These are phyloP conservation scores for Fomitopsis pulvina DNA, from an alignment of 768 basidiomycete genomes.

Conservation along the genomic window DNA sequence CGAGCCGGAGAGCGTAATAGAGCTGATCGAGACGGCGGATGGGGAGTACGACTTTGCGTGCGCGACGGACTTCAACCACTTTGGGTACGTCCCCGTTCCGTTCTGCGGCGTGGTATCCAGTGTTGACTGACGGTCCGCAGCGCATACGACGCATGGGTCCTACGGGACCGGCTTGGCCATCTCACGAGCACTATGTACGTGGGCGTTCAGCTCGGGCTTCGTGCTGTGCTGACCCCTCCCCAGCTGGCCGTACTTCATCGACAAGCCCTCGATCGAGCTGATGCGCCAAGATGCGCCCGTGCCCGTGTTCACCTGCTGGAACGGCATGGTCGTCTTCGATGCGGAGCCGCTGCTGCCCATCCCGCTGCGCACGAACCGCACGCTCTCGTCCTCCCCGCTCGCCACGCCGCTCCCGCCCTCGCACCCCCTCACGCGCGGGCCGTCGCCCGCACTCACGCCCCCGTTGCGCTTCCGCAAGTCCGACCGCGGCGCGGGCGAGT, in stretches of 20 bases:
- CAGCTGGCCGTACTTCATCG: conserved; percentile 38
- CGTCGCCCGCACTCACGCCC: conserved; percentile 25
- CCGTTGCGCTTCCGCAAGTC: conserved; percentile 27
- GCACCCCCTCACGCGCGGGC: conserved; percentile 24
- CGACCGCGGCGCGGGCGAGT: conserved; percentile 20
- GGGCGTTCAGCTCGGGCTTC: background rate
- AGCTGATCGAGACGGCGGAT: conserved; percentile 30
- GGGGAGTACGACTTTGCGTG: conserved; percentile 39
- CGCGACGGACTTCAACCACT: conserved; percentile 32
- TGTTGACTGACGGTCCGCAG: conserved; percentile 2
- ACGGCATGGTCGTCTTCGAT: conserved; percentile 34
- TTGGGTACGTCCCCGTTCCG: conserved; percentile 7
- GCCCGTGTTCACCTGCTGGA: conserved; percentile 41
- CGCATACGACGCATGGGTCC: conserved; percentile 33
- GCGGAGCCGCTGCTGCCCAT: conserved; percentile 37
- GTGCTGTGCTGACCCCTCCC: background rate
- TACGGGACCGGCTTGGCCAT: conserved; percentile 28
- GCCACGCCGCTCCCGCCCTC: conserved; percentile 21
- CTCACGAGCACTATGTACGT: conserved; percentile 12
- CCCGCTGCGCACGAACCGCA: conserved; percentile 29
- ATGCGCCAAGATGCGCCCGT: conserved; percentile 33
- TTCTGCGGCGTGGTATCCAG: background rate
- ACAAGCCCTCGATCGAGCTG: conserved; percentile 27
- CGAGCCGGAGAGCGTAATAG: conserved; percentile 33
- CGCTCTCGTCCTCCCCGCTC: conserved; percentile 29